Conservation (phyloP, 2,329 filamentous ascomycete genomes). For the Periconia digitata region DNA sequence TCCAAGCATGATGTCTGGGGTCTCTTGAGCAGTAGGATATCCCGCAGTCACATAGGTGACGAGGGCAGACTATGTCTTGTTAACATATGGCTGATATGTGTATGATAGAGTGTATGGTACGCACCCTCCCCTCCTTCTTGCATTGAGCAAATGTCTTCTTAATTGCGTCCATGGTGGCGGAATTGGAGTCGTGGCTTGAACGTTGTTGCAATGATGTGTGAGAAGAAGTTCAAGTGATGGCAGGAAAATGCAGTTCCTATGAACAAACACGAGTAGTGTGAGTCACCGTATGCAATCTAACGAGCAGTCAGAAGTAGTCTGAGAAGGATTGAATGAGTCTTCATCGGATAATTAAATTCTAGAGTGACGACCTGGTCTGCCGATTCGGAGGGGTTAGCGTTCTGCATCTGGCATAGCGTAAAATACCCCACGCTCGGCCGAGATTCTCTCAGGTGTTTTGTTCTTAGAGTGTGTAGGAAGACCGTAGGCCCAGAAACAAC, state of each 20-base stretch:
- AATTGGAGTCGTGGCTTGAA: background rate
- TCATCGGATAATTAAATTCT: constrained; percentile 11
- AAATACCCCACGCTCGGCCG: background rate
- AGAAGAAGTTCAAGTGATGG: background rate
- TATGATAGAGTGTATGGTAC: constrained; percentile 2
- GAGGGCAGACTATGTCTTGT: constrained; percentile 67
- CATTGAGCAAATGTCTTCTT: constrained; percentile 54
- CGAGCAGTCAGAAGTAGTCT: background rate
- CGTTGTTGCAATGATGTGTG: background rate
- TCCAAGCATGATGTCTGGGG: constrained; percentile 78
- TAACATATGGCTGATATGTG: constrained; percentile 4
- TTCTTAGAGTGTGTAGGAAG: too few relatives aligned
- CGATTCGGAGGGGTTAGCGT: constrained; percentile 7
- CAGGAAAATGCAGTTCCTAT: constrained; percentile 1
- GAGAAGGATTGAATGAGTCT: constrained; percentile 4
- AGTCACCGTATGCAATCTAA: constrained; percentile 6
- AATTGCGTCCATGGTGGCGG: constrained; percentile 48
- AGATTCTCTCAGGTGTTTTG: too few relatives aligned
- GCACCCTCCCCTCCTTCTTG: constrained; percentile 52
- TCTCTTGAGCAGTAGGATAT: constrained; percentile 80
- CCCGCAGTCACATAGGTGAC: constrained; percentile 97
- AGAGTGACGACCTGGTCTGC: constrained; percentile 8
- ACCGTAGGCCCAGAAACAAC: too few relatives aligned
- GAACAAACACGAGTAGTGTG: background rate
- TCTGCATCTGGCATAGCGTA: background rate